These are phyloP conservation scores for Pseudocercospora musae DNA, from an alignment of 2,329 filamentous ascomycete species.

Conservation along the genomic window DNA sequence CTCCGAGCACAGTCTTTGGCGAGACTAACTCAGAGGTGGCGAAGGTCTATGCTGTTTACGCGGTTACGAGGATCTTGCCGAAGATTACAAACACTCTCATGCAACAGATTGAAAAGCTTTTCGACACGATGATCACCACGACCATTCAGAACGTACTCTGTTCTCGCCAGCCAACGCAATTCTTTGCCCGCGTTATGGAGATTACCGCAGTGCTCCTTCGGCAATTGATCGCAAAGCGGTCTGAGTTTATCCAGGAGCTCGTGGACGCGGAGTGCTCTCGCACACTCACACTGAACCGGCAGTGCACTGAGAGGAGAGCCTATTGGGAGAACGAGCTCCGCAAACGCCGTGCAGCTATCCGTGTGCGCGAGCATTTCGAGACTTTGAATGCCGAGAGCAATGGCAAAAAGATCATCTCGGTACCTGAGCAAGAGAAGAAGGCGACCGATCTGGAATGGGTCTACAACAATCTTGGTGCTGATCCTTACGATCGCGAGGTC, in stretches of 20 bases:
- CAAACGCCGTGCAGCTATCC: conserved; percentile 27
- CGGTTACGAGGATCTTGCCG: not conserved
- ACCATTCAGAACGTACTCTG: conserved; percentile 29
- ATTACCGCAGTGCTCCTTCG: conserved; percentile 32
- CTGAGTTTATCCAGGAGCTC: conserved; percentile 20
- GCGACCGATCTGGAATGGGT: conserved; percentile 28
- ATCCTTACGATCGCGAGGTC: conserved; percentile 60
- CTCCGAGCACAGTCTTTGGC: conserved; percentile 23
- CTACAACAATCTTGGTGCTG: conserved; percentile 48
- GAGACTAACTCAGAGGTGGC: not conserved
- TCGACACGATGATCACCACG: conserved; percentile 23
- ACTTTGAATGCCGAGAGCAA: conserved; percentile 13
- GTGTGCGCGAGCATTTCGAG: conserved; percentile 31
- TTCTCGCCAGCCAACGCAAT: conserved; percentile 30
- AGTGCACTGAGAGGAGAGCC: conserved; percentile 26
- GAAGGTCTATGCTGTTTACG: not conserved
- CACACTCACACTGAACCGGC: conserved; percentile 36
- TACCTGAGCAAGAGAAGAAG: conserved; percentile 32
- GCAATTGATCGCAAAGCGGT: conserved; percentile 30
- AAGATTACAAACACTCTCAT: conserved; percentile 1
- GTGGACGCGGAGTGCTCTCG: conserved; percentile 36
- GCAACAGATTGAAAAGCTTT: conserved; percentile 30
- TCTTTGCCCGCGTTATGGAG: conserved; percentile 28
- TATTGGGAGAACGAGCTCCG: conserved; percentile 25
- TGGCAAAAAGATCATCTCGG: conserved; percentile 17